Base-by-base conservation (phyloP, 2,329 filamentous ascomycete species). In the Graphium sp. region DNA sequence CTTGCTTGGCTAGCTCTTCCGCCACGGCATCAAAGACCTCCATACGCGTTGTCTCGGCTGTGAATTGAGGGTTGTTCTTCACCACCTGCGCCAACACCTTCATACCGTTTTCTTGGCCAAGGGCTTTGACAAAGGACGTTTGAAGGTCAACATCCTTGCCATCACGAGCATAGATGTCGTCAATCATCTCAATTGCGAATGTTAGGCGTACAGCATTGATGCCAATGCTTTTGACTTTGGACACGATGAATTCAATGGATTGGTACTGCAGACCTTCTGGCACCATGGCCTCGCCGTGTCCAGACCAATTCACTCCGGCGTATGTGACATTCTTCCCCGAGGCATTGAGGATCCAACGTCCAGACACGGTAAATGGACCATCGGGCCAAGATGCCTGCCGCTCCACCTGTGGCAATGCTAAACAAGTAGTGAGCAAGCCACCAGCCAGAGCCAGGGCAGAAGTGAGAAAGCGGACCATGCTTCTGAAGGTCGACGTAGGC, bases 161-260 rank as follows among this genome's bases (percentile, higher is more conserved):
- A n/a, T 48, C 49, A 31, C 62, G 61, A 31, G 45, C 50, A 24
- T 62, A 58, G 34, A 66, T 66, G 40, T 69, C 55, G 36, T 75
- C 70, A 29, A 76, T 52, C 62, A 75, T 66, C 41, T 76, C 60
- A 32, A 66, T 75, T 4, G 71, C 68, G 31, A 62, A 77, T 0
- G 68, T 74, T 23, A 76, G 47, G 2, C 71, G 66, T 16, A 75
- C 61, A 2, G 65, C 60, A 39, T 76, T 76, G 54, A 76, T 66
- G 11, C 68, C 69, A 1, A 73, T 41, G 33, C 58, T 58, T 39
- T 69, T 71, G 39, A 74, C 57, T 46, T 61, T 61, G 4, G 56
- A 46, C 1, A 73, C 59, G 20, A 75, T 62, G 6, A 46, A 49
- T 21, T 54, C 49, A 26, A 75, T 55, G 0, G 68, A 73, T 20